phyloP scores from a whole-genome alignment of 1,284 basidiomycete species.

The Melampsora americana region DNA sequence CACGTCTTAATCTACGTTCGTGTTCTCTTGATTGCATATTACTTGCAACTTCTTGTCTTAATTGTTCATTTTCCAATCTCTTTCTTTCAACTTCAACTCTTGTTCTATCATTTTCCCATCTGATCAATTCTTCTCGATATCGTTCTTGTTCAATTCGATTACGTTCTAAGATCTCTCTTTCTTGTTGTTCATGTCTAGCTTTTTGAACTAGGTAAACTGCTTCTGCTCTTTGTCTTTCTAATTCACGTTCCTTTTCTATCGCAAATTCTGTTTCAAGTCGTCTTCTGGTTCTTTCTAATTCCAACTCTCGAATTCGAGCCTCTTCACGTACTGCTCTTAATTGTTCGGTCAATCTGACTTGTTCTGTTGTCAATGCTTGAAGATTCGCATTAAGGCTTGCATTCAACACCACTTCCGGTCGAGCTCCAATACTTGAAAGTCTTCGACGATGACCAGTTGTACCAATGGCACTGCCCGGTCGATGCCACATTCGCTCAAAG shows the following conservation, averaged over 20 bases:
- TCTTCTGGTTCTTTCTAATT: conserved; percentile 28
- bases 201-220: conserved; percentile 26
- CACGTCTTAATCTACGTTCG: conserved; percentile 36
- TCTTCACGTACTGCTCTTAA: conserved; percentile 30
- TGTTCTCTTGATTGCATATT: conserved; percentile 38
- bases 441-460: conserved; percentile 7
- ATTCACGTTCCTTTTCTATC: conserved; percentile 1
- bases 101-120: conserved; percentile 28
- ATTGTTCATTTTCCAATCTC: conserved; percentile 27
- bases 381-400: conserved; percentile 28
- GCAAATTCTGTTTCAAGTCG: conserved; percentile 9
- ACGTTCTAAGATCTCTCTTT: conserved; percentile 39
- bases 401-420: neutral
- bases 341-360: conserved; percentile 27
- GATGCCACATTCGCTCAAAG: conserved; percentile 43
- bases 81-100: conserved; percentile 32
- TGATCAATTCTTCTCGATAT: conserved; percentile 31
- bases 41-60: conserved; percentile 32
- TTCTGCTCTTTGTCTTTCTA: conserved; percentile 8
- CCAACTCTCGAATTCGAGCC: conserved; percentile 25
- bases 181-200: conserved; percentile 40
- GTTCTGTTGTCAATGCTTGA: conserved; percentile 32
- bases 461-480: conserved; percentile 8
- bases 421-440: conserved; percentile 10
- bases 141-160: conserved; percentile 41